Percentiles rank a stretch among this genome's conserved stretches.
Evolutionary conservation across 306 rosid genomes (phyloP).

Genomic region (Arachis hypogaea): DNA sequence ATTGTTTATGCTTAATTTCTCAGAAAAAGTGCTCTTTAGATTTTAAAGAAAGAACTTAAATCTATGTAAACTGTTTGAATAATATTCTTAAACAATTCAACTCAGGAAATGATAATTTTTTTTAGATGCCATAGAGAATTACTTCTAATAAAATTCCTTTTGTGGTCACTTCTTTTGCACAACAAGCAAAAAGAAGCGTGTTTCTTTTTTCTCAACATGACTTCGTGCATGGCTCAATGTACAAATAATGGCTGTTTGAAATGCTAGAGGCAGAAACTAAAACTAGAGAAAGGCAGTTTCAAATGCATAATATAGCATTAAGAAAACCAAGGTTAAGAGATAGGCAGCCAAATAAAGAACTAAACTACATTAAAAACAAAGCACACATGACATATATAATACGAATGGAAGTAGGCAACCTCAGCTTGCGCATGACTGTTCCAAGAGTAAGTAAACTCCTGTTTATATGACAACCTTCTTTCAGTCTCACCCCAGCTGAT

Average conservation of each 20-base stretch:
- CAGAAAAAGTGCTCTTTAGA: background rate
- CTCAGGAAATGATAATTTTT: too few species aligned
- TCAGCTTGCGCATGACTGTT: too few species aligned
- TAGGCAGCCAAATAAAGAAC: background rate
- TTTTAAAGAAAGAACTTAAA: background rate
- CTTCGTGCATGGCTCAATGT: slow-evolving; percentile 89
- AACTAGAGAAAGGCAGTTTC: background rate
- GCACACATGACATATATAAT: slow-evolving; percentile 18
- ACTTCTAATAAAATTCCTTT: slow-evolving; percentile 42
- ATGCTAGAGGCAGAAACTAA: slow-evolving; percentile 19
- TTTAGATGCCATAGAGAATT: too few species aligned
- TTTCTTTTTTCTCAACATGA: slow-evolving; percentile 96
- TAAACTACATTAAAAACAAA: background rate
- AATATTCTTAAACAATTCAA: background rate
- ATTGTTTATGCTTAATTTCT: background rate
- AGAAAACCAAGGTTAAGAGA: background rate
- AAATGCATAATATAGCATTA: slow-evolving; percentile 1
- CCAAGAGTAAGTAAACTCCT: too few species aligned
- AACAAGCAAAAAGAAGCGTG: slow-evolving; percentile 96
- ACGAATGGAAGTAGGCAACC: slow-evolving; percentile 39
- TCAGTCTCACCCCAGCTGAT: too few species aligned
- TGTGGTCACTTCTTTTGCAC: slow-evolving; percentile 97
- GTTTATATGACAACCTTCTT: too few species aligned
- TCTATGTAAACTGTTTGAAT: background rate
- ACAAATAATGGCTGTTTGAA: slow-evolving; percentile 87